A percentile compares a stretch with the other conserved stretches of the same genome.
phyloP scores from a whole-genome alignment of 495 filamentous ascomycete genomes.

The Jackrogersella multiformis region DNA sequence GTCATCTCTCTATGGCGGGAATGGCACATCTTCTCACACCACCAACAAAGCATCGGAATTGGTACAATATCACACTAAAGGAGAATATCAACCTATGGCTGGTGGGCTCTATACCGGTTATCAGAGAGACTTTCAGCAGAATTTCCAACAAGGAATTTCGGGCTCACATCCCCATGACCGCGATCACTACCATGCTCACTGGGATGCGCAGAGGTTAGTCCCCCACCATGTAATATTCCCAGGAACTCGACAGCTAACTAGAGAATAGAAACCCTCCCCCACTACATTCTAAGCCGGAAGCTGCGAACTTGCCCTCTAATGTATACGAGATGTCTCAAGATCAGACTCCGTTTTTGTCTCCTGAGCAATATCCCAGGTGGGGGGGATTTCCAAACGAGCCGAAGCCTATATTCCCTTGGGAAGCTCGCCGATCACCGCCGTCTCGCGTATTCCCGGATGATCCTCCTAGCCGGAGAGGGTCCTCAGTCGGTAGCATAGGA shows the following conservation, averaged over 20 bases:
- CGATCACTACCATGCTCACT: not conserved
- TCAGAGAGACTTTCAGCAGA: slow-evolving; percentile 33
- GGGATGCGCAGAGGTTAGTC: slow-evolving; percentile 49
- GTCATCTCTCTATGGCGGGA: not conserved
- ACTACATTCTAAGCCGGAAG: slow-evolving; percentile 77
- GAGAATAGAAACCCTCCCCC: slow-evolving; percentile 75
- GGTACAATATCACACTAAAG: slow-evolving; percentile 62
- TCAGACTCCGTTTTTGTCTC: slow-evolving; percentile 74
- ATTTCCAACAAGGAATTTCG: too few species aligned
- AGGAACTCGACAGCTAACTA: slow-evolving; percentile 31
- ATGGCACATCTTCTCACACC: not conserved
- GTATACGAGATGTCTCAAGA: slow-evolving; percentile 82
- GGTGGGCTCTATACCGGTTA: slow-evolving; percentile 40
- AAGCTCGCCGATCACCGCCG: slow-evolving; percentile 68
- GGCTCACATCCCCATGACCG: slow-evolving; percentile 32
- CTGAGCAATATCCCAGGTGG: slow-evolving; percentile 78
- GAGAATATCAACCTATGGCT: slow-evolving; percentile 61
- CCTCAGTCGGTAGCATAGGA: not conserved
- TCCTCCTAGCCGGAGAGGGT: slow-evolving; percentile 2
- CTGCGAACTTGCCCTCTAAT: slow-evolving; percentile 73
- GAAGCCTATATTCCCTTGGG: slow-evolving; percentile 87
- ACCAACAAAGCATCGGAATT: slow-evolving; percentile 38
- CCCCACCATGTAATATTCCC: not conserved
- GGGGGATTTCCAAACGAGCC: slow-evolving; percentile 68
- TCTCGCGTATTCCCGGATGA: slow-evolving; percentile 74